Base-by-base conservation (phyloP, 305 asterid genomes). In the Fraxinus baroniana region DNA sequence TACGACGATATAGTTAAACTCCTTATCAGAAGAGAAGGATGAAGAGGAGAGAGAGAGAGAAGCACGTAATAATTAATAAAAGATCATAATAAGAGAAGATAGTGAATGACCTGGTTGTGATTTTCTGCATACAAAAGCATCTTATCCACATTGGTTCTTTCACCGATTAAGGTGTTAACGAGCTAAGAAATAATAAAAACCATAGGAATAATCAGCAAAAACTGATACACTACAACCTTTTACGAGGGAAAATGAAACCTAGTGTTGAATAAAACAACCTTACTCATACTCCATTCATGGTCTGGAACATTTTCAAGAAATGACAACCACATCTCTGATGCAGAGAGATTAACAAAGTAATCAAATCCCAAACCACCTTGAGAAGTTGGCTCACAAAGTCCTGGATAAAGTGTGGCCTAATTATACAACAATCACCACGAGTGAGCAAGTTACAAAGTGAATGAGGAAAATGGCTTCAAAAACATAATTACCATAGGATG, bases 301-400 rank as follows among this genome's bases (percentile, higher is more conserved):
- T 94, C 97, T 22, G 95, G 97, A 82, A 89, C 86, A 77, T 91
- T 90, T 88, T 90, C 91, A 71, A 95, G 90, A 82, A 89, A 90
- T 33, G 95, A 88, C 81, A 90, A 86, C 98, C 97, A 95, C 95
- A 90, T 86, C 84, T 94, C 99, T 57, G 98, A 86, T 74, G 98
- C 98, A 82, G 99, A 95, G 84, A 86, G 92, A 91, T 94, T 95
- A 80, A 91, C 98, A 84, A 88, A 92, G 86, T 86, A 95, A 90
- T 94, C 98, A 89, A 93, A 95, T 84, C 99, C 99, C 88, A 95
- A 79, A 88, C 99, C 97, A 86, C 98, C 99, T 89, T 93, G 98
- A 76, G 97, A 89, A 85, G 91, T 88, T 76, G 97, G 92, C 87
- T 94, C 97, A 36, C 97, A 92, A 15, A 95, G 93, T 87, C 99